phyloP scores from a whole-genome alignment of 2,329 filamentous ascomycete genomes.

The Colletotrichum caudatum region DNA sequence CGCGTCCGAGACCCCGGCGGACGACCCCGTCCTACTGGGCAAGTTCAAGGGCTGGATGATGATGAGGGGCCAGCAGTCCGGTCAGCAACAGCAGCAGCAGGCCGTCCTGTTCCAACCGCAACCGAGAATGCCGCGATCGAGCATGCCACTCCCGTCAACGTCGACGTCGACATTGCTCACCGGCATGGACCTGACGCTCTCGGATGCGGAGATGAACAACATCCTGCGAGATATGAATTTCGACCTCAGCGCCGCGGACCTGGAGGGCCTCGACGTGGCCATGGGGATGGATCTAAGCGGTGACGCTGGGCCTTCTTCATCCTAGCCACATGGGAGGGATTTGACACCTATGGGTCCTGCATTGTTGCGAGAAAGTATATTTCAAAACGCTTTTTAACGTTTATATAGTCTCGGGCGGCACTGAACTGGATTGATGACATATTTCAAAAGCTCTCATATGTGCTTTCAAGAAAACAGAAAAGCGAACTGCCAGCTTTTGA shows the following conservation, averaged over 20 bases:
- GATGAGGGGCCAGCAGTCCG: constrained; percentile 43
- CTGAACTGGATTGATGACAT: background rate
- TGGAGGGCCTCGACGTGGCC: constrained; percentile 37
- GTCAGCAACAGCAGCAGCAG: constrained; percentile 18
- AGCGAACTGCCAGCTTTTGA: background rate
- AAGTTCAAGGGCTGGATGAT: constrained; percentile 65
- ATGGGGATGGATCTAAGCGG: constrained; percentile 35
- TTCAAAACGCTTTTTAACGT: background rate
- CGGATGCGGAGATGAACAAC: constrained; percentile 54
- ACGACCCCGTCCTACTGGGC: constrained; percentile 63
- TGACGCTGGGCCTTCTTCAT: constrained; percentile 10
- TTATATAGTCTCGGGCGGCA: background rate
- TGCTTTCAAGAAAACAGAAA: background rate
- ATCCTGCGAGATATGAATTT: constrained; percentile 60
- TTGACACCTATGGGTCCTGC: background rate
- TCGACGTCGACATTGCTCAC: constrained; percentile 43
- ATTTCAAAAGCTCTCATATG: too few relatives aligned
- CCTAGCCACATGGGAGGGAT: background rate
- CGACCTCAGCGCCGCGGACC: constrained; percentile 50
- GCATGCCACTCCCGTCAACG: constrained; percentile 24
- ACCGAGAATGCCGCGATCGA: constrained; percentile 21
- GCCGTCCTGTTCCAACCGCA: background rate
- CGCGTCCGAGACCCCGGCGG: constrained; percentile 62
- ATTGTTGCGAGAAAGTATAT: background rate
- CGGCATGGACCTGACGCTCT: constrained; percentile 53